These are phyloP conservation scores for Macrophomina tecta DNA, from an alignment of 2,329 filamentous ascomycete species.

Conservation along the genomic window DNA sequence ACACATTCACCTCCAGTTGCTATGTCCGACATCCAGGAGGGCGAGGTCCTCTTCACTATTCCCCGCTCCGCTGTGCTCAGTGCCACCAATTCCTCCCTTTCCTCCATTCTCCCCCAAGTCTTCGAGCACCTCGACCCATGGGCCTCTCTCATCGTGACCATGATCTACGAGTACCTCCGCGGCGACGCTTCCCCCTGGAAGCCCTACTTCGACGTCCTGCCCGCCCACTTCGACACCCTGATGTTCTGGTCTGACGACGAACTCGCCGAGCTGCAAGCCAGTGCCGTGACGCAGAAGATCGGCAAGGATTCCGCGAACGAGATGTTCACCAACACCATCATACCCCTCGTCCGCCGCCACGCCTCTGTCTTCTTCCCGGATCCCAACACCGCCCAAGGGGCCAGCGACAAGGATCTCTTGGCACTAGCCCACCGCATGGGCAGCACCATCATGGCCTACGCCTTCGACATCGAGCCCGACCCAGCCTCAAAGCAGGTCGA, in stretches of 20 bases:
- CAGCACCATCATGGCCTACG: conserved; percentile 89
- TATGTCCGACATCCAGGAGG: conserved; percentile 69
- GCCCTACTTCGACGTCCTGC: conserved; percentile 78
- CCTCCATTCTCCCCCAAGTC: conserved; percentile 54
- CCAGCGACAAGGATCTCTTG: conserved; percentile 56
- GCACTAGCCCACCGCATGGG: conserved; percentile 78
- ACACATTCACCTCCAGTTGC: conserved; percentile 63
- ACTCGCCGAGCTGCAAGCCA: conserved; percentile 75
- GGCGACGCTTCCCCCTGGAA: conserved; percentile 72
- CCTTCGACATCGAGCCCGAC: conserved; percentile 75
- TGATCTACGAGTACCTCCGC: conserved; percentile 76
- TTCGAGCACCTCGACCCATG: conserved; percentile 50
- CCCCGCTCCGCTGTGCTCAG: conserved; percentile 75
- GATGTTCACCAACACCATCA: conserved; percentile 66
- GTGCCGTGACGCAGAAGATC: conserved; percentile 76
- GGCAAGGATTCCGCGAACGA: conserved; percentile 74
- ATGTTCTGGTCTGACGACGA: conserved; percentile 87
- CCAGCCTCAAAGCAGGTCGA: conserved; percentile 60
- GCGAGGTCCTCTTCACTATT: conserved; percentile 81
- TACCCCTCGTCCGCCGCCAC: conserved; percentile 58
- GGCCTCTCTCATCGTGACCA: conserved; percentile 72
- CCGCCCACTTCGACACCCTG: conserved; percentile 74
- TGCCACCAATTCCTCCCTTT: conserved; percentile 73
- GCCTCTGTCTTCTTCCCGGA: conserved; percentile 47
- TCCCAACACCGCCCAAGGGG: conserved; percentile 29